Evolutionary conservation across 306 rosid genomes (phyloP).

Genomic region (Myrica gale): DNA sequence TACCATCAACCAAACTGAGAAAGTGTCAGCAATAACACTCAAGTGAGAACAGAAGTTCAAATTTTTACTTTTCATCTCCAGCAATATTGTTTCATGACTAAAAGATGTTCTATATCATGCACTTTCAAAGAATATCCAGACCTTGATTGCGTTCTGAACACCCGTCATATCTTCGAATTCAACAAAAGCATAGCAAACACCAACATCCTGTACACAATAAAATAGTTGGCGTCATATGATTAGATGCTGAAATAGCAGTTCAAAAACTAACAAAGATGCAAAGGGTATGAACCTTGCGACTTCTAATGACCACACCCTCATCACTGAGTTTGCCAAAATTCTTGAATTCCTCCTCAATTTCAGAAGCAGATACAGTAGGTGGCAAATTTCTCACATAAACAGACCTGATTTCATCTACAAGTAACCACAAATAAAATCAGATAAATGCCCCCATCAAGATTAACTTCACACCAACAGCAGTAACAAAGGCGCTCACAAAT

Average conservation of each 20-base stretch:
- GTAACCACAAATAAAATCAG: not conserved
- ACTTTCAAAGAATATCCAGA: conserved; percentile 21
- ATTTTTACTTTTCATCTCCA: not conserved
- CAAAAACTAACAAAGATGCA: conserved; percentile 21
- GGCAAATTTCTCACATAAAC: conserved; percentile 88
- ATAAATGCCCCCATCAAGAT: not conserved
- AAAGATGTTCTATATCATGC: not conserved
- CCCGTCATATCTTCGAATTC: conserved; percentile 86
- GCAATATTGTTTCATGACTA: not conserved
- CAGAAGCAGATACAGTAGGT: conserved; percentile 69
- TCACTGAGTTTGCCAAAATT: conserved; percentile 76
- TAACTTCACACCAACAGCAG: not conserved
- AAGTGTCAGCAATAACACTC: not conserved
- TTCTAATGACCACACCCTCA: conserved; percentile 85
- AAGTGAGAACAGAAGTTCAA: not conserved
- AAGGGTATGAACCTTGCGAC: conserved; percentile 70
- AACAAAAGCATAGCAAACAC: conserved; percentile 95
- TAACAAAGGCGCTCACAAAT: not conserved
- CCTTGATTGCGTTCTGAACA: conserved; percentile 91
- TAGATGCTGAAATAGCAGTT: conserved; percentile 3
- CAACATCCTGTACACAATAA: conserved; percentile 74
- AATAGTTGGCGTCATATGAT: conserved; percentile 23
- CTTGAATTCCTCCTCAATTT: conserved; percentile 80
- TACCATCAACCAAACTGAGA: not conserved
- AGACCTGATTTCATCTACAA: conserved; percentile 76